Conservation (phyloP, 345 rosid genomes). For the Capsella bursapastoris region DNA sequence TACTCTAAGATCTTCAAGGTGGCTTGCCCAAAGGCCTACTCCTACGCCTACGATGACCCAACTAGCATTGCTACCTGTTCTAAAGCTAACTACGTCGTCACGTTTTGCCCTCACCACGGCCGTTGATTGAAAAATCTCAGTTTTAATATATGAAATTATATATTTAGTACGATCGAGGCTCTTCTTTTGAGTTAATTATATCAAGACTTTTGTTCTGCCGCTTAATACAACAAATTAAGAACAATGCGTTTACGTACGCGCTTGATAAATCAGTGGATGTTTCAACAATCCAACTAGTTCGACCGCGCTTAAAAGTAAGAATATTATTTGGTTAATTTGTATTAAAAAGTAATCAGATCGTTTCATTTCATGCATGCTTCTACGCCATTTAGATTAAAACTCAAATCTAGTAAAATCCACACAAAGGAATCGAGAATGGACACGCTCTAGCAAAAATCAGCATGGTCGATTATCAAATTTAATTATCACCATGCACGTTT, state of each 20-base stretch:
- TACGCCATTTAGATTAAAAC: neutral
- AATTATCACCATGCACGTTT: neutral
- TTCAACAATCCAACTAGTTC: too few relatives aligned
- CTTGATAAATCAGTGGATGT: too few relatives aligned
- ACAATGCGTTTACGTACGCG: too few relatives aligned
- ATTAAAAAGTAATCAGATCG: neutral
- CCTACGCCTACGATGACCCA: constrained; percentile 60
- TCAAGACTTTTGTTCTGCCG: neutral
- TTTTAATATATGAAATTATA: constrained; percentile 13
- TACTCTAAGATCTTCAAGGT: constrained; percentile 54
- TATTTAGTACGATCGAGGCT: constrained; percentile 16
- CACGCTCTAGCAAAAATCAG: neutral
- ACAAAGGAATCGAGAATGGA: neutral
- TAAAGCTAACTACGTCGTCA: constrained; percentile 48
- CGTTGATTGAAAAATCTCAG: constrained; percentile 29
- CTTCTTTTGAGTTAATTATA: neutral
- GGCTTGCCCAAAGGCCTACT: constrained; percentile 54
- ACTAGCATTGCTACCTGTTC: constrained; percentile 51
- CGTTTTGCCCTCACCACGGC: constrained; percentile 46
- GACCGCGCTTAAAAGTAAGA: too few relatives aligned
- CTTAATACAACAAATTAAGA: too few relatives aligned
- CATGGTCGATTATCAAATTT: neutral
- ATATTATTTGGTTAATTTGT: too few relatives aligned
- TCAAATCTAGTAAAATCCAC: too few relatives aligned
- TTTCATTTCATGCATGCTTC: neutral